Evolutionary conservation across 2,329 filamentous ascomycete genomes (phyloP).

Genomic region (Tolypocladium amazonense): DNA sequence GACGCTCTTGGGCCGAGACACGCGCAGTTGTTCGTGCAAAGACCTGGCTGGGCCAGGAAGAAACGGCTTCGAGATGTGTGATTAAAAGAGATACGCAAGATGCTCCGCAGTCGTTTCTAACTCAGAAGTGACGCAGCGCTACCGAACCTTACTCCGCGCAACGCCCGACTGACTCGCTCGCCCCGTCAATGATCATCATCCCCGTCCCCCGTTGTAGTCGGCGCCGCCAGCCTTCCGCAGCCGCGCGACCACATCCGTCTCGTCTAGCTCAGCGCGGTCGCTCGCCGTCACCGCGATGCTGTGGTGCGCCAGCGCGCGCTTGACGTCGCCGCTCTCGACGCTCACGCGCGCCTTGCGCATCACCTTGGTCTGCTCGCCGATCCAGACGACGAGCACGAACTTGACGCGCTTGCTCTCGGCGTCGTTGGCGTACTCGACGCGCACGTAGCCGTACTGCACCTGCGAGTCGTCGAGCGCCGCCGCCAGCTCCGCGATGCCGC

Average conservation of each 20-base stretch:
- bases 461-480: conserved; percentile 43
- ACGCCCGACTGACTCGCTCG: neutral
- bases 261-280: conserved; percentile 49
- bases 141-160: neutral
- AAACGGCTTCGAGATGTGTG: neutral
- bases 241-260: conserved; percentile 48
- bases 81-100: neutral
- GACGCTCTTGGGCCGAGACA: neutral
- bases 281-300: conserved; percentile 53
- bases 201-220: conserved; percentile 59
- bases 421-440: conserved; percentile 61
- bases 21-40: neutral
- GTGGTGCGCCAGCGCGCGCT: conserved; percentile 52
- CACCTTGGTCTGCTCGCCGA: conserved; percentile 52
- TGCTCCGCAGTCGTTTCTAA: neutral
- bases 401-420: conserved; percentile 59
- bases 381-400: conserved; percentile 59
- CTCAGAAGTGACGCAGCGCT: neutral
- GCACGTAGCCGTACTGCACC: conserved; percentile 57
- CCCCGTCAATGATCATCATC: conserved; percentile 18
- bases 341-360: conserved; percentile 62
- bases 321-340: conserved; percentile 56
- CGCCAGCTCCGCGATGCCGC: conserved; percentile 50
- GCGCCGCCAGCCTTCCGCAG: conserved; percentile 58
- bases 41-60: neutral